Percentiles rank a stretch among this genome's conserved stretches.
Conservation (phyloP, 1,139 yeast species). For the Protomyces pachydermus region DNA sequence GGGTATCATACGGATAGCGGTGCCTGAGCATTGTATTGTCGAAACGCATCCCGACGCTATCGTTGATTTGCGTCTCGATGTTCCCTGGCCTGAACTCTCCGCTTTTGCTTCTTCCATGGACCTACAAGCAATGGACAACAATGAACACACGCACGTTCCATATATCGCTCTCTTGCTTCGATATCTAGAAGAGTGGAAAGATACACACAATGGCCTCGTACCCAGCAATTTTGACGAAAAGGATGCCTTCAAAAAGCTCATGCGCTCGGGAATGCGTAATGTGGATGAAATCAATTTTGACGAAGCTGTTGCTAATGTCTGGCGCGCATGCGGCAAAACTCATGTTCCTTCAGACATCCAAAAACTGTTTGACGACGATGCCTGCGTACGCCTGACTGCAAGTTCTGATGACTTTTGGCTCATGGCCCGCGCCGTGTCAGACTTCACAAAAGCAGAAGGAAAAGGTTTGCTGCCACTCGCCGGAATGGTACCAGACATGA, state of each 20-base stretch:
- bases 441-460: slow-evolving; percentile 43
- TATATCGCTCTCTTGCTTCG: slow-evolving; percentile 62
- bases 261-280: slow-evolving; percentile 39
- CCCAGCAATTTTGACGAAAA: slow-evolving; percentile 51
- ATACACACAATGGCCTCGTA: slow-evolving; percentile 38
- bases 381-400: slow-evolving; percentile 28
- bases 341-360: slow-evolving; percentile 20
- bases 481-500: slow-evolving; percentile 86
- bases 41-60: slow-evolving; percentile 70
- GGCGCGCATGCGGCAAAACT: slow-evolving; percentile 40
- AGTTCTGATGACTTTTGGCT: slow-evolving; percentile 54
- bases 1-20: slow-evolving; percentile 55
- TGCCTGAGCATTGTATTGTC: slow-evolving; percentile 55
- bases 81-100: slow-evolving; percentile 71
- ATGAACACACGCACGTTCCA: slow-evolving; percentile 67
- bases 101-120: slow-evolving; percentile 51
- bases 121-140: slow-evolving; percentile 46
- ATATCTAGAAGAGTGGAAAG: slow-evolving; percentile 44
- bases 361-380: slow-evolving; percentile 12
- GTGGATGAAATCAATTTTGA: slow-evolving; percentile 56
- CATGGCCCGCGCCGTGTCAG: slow-evolving; percentile 52
- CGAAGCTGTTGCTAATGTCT: slow-evolving; percentile 62
- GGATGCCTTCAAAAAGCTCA: slow-evolving; percentile 45
- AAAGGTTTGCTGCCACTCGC: slow-evolving; percentile 58
- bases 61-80: slow-evolving; percentile 64